Conservation (phyloP, 225 moss, liverwort and hornwort genomes). For the Bryum argenteum region DNA sequence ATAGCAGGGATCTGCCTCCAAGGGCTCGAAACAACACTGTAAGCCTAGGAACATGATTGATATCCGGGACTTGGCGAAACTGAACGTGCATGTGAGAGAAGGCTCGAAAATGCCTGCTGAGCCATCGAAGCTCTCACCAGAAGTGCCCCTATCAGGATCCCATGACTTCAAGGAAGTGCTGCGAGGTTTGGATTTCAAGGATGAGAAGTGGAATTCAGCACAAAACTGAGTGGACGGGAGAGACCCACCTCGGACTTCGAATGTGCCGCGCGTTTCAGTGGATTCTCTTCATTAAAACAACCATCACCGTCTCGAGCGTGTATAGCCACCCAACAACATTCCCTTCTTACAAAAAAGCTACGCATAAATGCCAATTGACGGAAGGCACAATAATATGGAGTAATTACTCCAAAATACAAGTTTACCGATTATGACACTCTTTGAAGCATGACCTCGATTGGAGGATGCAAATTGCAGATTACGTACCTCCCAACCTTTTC, state of each 20-base stretch:
- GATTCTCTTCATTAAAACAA: too few species aligned
- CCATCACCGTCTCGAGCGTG: too few species aligned
- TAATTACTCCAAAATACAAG: too few species aligned
- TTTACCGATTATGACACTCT: too few species aligned
- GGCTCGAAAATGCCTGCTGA: conserved; percentile 36
- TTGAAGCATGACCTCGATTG: too few species aligned
- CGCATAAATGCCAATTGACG: too few species aligned
- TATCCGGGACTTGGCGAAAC: conserved; percentile 41
- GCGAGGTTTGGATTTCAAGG: conserved; percentile 54
- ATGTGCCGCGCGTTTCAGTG: conserved; percentile 51
- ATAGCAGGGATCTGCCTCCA: conserved; percentile 52
- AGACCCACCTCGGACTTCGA: conserved; percentile 52
- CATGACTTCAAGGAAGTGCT: conserved; percentile 54
- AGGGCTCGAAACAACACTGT: conserved; percentile 24
- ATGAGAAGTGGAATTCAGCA: conserved; percentile 41
- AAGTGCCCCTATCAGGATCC: conserved; percentile 39
- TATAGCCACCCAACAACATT: too few species aligned
- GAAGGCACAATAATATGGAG: too few species aligned
- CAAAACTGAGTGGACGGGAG: conserved; percentile 49
- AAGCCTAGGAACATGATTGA: conserved; percentile 47
- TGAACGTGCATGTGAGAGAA: conserved; percentile 42
- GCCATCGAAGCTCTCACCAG: conserved; percentile 23
- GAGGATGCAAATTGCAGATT: too few species aligned
- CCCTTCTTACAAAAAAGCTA: too few species aligned
- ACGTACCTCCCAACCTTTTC: too few species aligned